phyloP scores from a whole-genome alignment of 2,329 filamentous ascomycete species.

The Pseudopithomyces chartarum region DNA sequence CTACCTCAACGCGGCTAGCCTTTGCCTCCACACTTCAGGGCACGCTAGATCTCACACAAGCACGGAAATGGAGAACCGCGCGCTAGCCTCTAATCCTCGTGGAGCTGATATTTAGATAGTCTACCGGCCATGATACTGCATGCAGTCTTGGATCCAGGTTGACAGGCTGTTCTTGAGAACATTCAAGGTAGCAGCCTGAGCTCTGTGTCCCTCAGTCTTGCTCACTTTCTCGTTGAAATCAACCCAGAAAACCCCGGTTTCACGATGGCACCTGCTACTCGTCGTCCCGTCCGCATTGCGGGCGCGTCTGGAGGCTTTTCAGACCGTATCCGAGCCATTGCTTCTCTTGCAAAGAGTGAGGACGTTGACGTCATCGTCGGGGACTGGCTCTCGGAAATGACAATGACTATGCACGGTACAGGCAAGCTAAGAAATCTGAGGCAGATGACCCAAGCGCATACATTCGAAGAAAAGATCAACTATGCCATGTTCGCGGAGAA shows the following conservation, averaged over 20 bases:
- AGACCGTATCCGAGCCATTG: conserved; percentile 50
- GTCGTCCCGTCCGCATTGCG: conserved; percentile 48
- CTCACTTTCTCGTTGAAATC: too few species aligned
- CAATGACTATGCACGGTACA: conserved; percentile 36
- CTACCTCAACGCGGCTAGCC: too few species aligned
- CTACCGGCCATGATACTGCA: too few species aligned
- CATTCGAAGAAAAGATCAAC: conserved; percentile 45
- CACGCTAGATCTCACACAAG: too few species aligned
- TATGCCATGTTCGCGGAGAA: conserved; percentile 42
- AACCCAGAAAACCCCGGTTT: not conserved
- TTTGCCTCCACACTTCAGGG: too few species aligned
- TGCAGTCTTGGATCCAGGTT: too few species aligned
- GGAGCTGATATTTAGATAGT: too few species aligned
- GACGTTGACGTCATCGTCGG: conserved; percentile 41
- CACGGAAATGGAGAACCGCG: too few species aligned
- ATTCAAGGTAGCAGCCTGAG: too few species aligned
- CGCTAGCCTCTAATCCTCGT: too few species aligned
- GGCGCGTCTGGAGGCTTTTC: conserved; percentile 52
- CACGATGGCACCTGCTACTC: conserved; percentile 27
- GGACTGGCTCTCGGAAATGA: conserved; percentile 39
- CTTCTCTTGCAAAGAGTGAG: conserved; percentile 46
- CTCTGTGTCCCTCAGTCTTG: too few species aligned
- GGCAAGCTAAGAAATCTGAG: conserved; percentile 38
- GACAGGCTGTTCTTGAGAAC: too few species aligned
- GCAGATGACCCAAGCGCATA: conserved; percentile 47